Base-by-base conservation (phyloP, 495 filamentous ascomycete genomes). In the Penicillium paxilli region DNA sequence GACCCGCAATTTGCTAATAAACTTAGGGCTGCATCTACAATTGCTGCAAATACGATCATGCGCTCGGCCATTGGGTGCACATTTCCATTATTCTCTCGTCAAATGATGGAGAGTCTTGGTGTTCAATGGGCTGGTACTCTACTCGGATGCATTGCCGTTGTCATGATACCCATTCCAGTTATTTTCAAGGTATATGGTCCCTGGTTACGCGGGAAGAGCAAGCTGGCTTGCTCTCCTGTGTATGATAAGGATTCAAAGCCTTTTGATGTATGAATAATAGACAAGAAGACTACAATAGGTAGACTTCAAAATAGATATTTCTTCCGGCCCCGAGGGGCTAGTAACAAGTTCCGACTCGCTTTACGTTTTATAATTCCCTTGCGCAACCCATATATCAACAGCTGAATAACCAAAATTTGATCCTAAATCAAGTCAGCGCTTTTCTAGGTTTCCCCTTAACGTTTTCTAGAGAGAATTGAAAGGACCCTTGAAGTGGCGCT, bases 11-110 rank as follows among this genome's bases (percentile, higher is more conserved):
- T 38, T 19, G 8, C 35, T 38, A 8, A 38, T 19, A 6, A 2
- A 6, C 5, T 12, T 46, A 83, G 79, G 58, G 90, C 90, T 23
- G 89, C 89, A 25, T 92, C 89, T 3, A 89, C 90, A 21, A 89
- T 94, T 51, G 90, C 91, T 4, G 91, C 84, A 23, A 95, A 94
- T 69, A 92, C 90, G 1, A 90, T 95, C 72, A 74, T 93, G 24
- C 87, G 91, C 5, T 91, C 87, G 9, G 73, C 90, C 10, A 84
- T 81, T 47, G 90, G 86, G 21, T 87, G 86, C 4, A 83, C 76
- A 0, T 95, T 95, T 71, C 91, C 91, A 9, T 81, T 96, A 4
- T 96, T 96, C 68, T 77, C 83, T 0, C 80, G 70, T 5, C 86
- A 91, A 60, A 90, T 94, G 88, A 91, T 91, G 66, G 70, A 84